phyloP scores from a whole-genome alignment of 2,329 filamentous ascomycete genomes.

The Endoconidiophora laricicola region DNA sequence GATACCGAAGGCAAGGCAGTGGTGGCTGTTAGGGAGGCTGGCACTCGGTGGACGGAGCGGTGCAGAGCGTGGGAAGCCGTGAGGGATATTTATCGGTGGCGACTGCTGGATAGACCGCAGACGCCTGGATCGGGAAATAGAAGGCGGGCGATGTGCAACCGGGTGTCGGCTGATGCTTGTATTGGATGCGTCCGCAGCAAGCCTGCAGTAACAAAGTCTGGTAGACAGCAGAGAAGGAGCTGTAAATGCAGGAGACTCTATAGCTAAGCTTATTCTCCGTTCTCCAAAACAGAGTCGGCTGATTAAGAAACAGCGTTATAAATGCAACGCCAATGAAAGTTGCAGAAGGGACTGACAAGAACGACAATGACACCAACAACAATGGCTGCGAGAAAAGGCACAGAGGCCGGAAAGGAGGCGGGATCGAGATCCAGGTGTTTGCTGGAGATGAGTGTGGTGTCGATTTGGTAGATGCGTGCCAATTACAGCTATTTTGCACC shows the following conservation, averaged over 20 bases:
- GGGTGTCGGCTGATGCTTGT: background rate
- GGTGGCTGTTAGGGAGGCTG: slow-evolving; percentile 13
- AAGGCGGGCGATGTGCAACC: background rate
- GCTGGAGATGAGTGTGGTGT: slow-evolving; percentile 4
- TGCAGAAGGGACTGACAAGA: slow-evolving; percentile 5
- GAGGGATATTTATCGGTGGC: slow-evolving; percentile 26
- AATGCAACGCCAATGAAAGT: background rate
- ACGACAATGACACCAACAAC: slow-evolving; percentile 13
- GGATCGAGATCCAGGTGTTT: background rate
- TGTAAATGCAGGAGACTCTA: too few relatives aligned
- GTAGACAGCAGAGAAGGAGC: too few relatives aligned
- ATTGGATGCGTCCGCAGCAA: background rate
- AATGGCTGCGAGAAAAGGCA: background rate
- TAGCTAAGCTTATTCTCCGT: too few relatives aligned
- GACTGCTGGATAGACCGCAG: slow-evolving; percentile 28
- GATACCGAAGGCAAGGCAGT: background rate
- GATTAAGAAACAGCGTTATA: too few relatives aligned
- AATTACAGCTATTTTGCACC: too few relatives aligned
- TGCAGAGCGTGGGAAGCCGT: slow-evolving; percentile 30
- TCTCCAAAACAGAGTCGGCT: too few relatives aligned
- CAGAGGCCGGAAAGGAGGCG: background rate
- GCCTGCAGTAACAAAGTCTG: too few relatives aligned
- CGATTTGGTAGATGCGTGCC: background rate
- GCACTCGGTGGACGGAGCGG: background rate
- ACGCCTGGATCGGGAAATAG: background rate